Percentiles rank a stretch among this genome's conserved stretches.
phyloP scores from a whole-genome alignment of 169 alveolate genomes.

The Plasmodium fragile region DNA sequence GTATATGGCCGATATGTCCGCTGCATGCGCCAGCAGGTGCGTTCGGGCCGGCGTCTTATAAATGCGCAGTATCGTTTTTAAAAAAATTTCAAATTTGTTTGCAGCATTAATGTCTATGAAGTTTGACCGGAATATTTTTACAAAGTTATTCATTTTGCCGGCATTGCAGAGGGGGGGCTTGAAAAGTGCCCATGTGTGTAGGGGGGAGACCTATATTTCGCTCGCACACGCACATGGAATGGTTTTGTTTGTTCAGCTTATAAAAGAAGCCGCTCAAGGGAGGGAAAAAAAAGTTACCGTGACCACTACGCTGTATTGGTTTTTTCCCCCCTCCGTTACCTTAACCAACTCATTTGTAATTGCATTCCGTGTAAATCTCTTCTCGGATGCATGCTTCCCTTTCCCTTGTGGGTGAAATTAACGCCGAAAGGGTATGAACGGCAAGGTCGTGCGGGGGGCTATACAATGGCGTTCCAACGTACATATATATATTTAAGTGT shows the following conservation, averaged over 20 bases:
- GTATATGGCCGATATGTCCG: slow-evolving; percentile 67
- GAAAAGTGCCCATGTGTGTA: neutral
- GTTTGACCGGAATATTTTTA: slow-evolving; percentile 67
- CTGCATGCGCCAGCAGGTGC: slow-evolving; percentile 75
- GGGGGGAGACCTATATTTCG: neutral
- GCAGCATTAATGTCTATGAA: slow-evolving; percentile 44
- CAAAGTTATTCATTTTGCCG: slow-evolving; percentile 39
- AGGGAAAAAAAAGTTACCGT: neutral
- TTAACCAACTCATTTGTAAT: neutral
- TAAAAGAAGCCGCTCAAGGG: neutral
- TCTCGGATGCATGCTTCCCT: neutral
- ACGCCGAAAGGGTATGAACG: neutral
- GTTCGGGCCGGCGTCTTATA: slow-evolving; percentile 64
- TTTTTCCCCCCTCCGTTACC: neutral
- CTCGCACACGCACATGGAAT: neutral
- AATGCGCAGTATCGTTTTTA: slow-evolving; percentile 54
- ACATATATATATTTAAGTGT: neutral
- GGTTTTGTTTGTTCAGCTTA: neutral
- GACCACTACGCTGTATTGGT: neutral
- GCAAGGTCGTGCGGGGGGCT: neutral
- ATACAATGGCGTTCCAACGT: no score
- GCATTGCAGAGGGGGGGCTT: neutral
- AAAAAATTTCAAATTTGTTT: slow-evolving; percentile 52
- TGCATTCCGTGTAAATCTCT: neutral
- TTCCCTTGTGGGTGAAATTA: neutral